phyloP scores from a whole-genome alignment of 306 rosid genomes.

The Carpinus viminea region DNA sequence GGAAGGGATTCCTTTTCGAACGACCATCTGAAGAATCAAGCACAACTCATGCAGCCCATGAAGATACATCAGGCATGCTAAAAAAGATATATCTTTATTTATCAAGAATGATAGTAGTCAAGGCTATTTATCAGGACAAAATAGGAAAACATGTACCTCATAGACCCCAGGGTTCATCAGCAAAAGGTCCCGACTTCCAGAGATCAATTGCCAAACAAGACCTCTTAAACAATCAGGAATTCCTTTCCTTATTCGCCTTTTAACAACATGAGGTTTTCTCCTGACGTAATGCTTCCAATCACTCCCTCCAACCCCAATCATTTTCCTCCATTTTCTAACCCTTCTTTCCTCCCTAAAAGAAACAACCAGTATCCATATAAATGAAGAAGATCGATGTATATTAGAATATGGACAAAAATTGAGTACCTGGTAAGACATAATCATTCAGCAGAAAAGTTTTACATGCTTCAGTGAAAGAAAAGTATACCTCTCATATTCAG shows the following conservation, averaged over 20 bases:
- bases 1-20: not conserved
- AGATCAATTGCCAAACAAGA: constrained; percentile 97
- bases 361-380: not conserved
- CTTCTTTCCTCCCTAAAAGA: constrained; percentile 72
- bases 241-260: constrained; percentile 96
- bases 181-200: constrained; percentile 95
- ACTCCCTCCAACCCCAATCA: constrained; percentile 99
- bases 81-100: not conserved
- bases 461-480: constrained; percentile 17
- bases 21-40: not conserved
- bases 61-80: not conserved
- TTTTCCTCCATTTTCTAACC: constrained; percentile 98
- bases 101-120: not conserved
- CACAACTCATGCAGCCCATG: not conserved
- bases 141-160: constrained; percentile 60
- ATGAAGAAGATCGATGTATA: not conserved
- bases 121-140: constrained; percentile 18
- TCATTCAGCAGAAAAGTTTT: not conserved
- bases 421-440: not conserved
- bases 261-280: constrained; percentile 87
- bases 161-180: constrained; percentile 99
- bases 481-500: constrained; percentile 61
- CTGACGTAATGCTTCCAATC: constrained; percentile 94
- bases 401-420: not conserved
- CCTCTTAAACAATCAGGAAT: constrained; percentile 99